Conservation (phyloP, 2,329 filamentous ascomycete species). For the Epichloe sylvatica region DNA sequence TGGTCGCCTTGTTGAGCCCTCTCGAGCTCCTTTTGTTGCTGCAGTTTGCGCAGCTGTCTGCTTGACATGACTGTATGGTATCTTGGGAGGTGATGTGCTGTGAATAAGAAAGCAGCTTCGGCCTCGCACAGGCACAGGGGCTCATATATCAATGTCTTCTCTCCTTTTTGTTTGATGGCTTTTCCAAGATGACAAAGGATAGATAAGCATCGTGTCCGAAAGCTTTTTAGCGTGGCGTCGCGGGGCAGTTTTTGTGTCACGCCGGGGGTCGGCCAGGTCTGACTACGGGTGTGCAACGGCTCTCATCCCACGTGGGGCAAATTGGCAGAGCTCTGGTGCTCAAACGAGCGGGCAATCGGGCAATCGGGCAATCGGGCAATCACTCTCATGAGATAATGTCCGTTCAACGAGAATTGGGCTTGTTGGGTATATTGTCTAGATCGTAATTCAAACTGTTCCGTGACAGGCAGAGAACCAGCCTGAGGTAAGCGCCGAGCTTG, state of each 20-base stretch:
- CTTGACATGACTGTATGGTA: conserved; percentile 29
- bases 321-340: background rate
- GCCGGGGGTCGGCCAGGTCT: background rate
- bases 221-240: background rate
- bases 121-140: background rate
- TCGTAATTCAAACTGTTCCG: background rate
- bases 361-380: background rate
- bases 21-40: conserved; percentile 34
- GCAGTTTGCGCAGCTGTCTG: conserved; percentile 37
- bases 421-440: background rate
- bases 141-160: background rate
- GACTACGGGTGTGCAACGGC: too few relatives aligned
- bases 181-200: too few relatives aligned
- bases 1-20: conserved; percentile 8
- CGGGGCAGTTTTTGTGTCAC: conserved; percentile 3
- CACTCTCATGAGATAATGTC: background rate
- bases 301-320: too few relatives aligned
- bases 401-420: background rate
- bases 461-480: background rate
- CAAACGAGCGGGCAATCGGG: background rate
- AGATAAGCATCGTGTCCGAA: background rate
- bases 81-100: background rate
- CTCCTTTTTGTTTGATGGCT: too few relatives aligned
- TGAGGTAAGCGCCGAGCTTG: background rate
- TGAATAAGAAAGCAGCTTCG: too few relatives aligned